Percentiles rank a stretch among this genome's conserved stretches.
Evolutionary conservation across 176 grass and related monocot genomes (phyloP).

Genomic region (Melocanna baccifera): DNA sequence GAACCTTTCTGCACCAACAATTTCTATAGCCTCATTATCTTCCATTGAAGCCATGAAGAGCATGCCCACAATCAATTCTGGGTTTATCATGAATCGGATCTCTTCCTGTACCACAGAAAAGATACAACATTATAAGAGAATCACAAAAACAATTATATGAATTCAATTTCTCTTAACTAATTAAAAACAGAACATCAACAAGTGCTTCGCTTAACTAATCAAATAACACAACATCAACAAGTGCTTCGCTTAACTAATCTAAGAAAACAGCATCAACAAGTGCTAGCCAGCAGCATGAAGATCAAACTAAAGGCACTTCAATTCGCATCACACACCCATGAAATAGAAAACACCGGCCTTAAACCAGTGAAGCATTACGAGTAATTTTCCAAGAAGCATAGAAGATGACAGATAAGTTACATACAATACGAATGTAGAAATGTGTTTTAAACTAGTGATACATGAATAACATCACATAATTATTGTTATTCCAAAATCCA

Average conservation of each 20-base stretch:
- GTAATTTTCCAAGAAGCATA: background rate
- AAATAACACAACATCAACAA: background rate
- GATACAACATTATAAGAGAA: background rate
- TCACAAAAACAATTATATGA: background rate
- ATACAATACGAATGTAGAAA: background rate
- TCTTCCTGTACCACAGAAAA: constrained; percentile 55
- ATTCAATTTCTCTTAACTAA: background rate
- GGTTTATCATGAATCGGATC: constrained; percentile 83
- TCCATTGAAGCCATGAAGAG: constrained; percentile 78
- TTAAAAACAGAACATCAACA: background rate
- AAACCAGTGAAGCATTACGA: background rate
- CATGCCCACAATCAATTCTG: constrained; percentile 72
- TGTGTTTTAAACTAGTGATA: background rate
- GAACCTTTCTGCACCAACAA: constrained; percentile 80
- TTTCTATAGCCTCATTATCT: constrained; percentile 89
- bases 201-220: background rate
- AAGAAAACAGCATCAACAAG: background rate
- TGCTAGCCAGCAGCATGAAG: background rate
- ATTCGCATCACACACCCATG: background rate
- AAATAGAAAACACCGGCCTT: background rate
- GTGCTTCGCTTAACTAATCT: background rate
- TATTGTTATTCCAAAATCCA: background rate
- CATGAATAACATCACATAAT: background rate
- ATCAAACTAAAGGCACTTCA: background rate
- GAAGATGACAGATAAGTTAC: constrained; percentile 3